A percentile compares a stretch with the other conserved stretches of the same genome.
Conservation (phyloP, 306 rosid genomes). For the Abrus pulchellus region DNA sequence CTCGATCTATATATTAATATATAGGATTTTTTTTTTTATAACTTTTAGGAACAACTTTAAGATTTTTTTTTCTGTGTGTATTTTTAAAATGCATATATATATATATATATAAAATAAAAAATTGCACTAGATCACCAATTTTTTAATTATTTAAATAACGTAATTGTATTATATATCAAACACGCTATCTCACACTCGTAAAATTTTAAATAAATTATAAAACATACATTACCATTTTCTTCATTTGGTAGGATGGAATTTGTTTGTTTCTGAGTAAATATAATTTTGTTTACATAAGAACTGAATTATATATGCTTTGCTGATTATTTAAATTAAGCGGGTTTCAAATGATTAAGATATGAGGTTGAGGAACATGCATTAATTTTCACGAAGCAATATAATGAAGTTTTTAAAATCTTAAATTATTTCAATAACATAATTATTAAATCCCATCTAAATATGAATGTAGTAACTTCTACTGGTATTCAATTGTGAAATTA, state of each 20-base stretch:
- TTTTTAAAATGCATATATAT: no score
- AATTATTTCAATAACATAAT: slow-evolving; percentile 29
- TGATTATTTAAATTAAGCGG: slow-evolving; percentile 2
- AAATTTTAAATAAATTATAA: neutral
- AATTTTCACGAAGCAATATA: neutral
- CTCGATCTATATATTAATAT: neutral
- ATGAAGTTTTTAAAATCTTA: neutral
- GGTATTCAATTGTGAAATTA: slow-evolving; percentile 7
- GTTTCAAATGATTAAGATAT: slow-evolving; percentile 1
- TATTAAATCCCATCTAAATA: slow-evolving; percentile 6
- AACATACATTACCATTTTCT: neutral
- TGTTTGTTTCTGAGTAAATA: no score
- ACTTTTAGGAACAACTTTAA: no score
- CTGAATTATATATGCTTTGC: neutral
- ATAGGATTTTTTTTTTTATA: no score
- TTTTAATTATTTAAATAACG: no score
- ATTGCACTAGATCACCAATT: no score
- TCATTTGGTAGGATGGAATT: slow-evolving; percentile 4
- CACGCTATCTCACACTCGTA: neutral
- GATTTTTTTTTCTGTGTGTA: no score
- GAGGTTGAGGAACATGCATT: slow-evolving; percentile 17
- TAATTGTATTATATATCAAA: neutral
- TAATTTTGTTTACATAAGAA: neutral
- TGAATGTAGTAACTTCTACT: neutral
- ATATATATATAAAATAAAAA: no score